Percentiles rank a stretch among this genome's conserved stretches.
Conservation (phyloP, 140 eudicot species). For the Erigeron philadelphicus region DNA sequence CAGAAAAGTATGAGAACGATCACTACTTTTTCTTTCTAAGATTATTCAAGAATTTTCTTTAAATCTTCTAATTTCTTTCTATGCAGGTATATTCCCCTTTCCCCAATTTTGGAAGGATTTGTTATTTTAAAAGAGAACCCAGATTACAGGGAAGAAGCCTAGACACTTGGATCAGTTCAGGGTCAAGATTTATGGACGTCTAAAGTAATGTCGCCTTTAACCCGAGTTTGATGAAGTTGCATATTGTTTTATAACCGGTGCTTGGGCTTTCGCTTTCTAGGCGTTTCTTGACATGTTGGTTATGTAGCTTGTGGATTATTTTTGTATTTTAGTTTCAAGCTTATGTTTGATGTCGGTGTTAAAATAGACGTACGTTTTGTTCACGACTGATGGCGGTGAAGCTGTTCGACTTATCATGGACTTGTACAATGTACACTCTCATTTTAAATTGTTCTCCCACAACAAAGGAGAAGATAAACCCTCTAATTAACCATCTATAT, state of each 20-base stretch:
- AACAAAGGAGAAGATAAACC: not conserved
- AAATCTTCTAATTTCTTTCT: not conserved
- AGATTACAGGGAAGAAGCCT: slow-evolving; percentile 74
- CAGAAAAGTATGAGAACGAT: slow-evolving; percentile 56
- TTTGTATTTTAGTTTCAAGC: slow-evolving; percentile 2
- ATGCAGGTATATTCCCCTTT: slow-evolving; percentile 82
- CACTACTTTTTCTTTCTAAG: not conserved
- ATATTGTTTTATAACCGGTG: slow-evolving; percentile 8
- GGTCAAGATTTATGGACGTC: not conserved
- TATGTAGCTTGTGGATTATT: slow-evolving; percentile 12
- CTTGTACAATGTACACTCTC: slow-evolving; percentile 16
- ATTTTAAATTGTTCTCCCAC: slow-evolving; percentile 2
- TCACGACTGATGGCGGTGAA: not conserved
- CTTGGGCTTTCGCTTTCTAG: slow-evolving; percentile 11
- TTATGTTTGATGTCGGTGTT: slow-evolving; percentile 10
- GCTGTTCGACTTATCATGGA: slow-evolving; percentile 14
- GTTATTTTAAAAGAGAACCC: slow-evolving; percentile 91
- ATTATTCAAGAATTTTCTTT: not conserved
- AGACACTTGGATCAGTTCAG: not conserved
- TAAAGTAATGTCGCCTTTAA: not conserved
- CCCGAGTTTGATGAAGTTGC: slow-evolving; percentile 2
- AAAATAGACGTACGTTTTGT: slow-evolving; percentile 4
- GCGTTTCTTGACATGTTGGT: not conserved
- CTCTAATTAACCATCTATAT: not conserved
- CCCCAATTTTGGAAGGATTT: slow-evolving; percentile 90